Evolutionary conservation across 2,329 filamentous ascomycete species (phyloP).

Genomic region (Berkeleyomyces basicola): DNA sequence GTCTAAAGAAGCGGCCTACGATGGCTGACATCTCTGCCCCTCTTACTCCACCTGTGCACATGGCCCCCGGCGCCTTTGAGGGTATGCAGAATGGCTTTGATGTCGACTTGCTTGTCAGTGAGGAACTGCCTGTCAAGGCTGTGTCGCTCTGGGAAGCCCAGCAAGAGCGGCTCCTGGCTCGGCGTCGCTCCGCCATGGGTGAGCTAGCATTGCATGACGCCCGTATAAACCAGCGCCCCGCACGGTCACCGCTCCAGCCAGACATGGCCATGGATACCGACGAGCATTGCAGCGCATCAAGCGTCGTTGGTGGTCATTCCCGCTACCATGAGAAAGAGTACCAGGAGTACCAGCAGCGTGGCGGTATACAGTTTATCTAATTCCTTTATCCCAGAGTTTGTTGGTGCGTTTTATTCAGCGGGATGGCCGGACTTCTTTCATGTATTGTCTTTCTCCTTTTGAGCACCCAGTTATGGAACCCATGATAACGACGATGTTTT

Average conservation of each 20-base stretch:
- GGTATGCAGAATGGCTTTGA: conserved; percentile 11
- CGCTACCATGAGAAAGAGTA: background rate
- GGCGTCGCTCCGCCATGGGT: conserved; percentile 1
- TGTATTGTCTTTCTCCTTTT: background rate
- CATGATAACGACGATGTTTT: background rate
- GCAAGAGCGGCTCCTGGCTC: background rate
- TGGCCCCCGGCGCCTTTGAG: conserved; percentile 11
- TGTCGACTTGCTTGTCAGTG: background rate
- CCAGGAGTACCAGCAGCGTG: background rate
- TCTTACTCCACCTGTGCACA: conserved; percentile 8
- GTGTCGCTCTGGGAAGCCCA: conserved; percentile 8
- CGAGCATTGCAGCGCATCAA: background rate
- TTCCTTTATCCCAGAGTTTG: background rate
- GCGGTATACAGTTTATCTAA: background rate
- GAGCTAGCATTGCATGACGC: conserved; percentile 1
- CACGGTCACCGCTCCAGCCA: background rate
- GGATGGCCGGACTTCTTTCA: background rate
- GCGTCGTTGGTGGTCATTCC: background rate
- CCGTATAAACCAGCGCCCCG: background rate
- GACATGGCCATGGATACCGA: conserved; percentile 9
- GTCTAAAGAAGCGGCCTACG: conserved; percentile 13
- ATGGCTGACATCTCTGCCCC: conserved; percentile 14
- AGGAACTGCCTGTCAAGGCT: conserved; percentile 4
- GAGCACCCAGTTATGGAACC: background rate
- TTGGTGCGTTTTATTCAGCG: background rate